Base-by-base conservation (phyloP, 176 grass and related monocot species). In the Microstegium vimineum region DNA sequence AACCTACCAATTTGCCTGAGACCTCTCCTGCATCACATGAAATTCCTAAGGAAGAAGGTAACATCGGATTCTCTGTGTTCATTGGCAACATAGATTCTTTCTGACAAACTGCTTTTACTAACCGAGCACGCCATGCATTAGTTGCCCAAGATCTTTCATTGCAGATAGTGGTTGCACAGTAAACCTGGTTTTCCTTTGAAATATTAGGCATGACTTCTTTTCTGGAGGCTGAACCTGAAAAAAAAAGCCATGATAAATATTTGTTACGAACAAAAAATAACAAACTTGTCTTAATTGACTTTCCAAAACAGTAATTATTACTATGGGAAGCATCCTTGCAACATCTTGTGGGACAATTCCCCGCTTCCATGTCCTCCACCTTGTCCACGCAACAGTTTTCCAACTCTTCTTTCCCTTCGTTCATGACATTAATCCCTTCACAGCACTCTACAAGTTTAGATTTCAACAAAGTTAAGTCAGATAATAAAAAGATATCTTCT, bases 71-170 rank as follows among this genome's bases (percentile, higher is more conserved):
- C 62, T 71, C 73, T 82, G 80, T 17, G 36, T 81, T 76, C 46
- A 57, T 88, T 45, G 73, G 75, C 32, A 73, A 81, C 57, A 66
- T 15, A 54, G 81, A 78, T 46, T 76, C 42, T n/a, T 73, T 76
- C 62, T 73, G 67, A 69, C 78, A 81, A 83, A 83, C 63, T 75
- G 84, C 81, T 51, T 86, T 56, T 71, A 79, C 20, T 81, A 86
- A 76, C 83, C 86, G 71, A 86, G 88, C 83, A 49, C 78, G 78
- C 88, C 88, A 90, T 6, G 78, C 79, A 90, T 86, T 82, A 65
- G 68, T 32, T 73, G 34, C 73, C 83, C 56, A 78, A 37, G 83
- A 86, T 77, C 56, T 77, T 86, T 85, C 83, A 78, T 77, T 76
- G 35, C 27, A 31, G 38, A 69, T 22, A 77, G 83, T 69, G 32